Percentiles rank a stretch among this genome's conserved stretches.
Conservation (phyloP, 163 green algal species). For the Scenedesmus sp. region DNA sequence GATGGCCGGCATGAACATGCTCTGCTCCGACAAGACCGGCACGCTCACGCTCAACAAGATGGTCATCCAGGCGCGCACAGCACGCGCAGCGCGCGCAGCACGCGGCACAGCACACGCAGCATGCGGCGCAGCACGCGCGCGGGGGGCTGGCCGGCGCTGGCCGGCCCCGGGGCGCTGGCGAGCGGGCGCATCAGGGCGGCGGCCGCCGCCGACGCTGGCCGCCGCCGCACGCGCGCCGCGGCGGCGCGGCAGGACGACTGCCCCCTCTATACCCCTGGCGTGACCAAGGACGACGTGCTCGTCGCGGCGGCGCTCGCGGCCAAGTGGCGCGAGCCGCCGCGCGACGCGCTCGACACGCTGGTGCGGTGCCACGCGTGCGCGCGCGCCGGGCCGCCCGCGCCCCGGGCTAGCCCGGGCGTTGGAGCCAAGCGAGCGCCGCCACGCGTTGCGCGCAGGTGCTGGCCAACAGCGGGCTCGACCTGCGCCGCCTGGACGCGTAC, state of each 20-base stretch:
- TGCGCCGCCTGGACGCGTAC: conserved; percentile 61
- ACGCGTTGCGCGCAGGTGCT: conserved; percentile 66
- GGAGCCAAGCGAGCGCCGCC: too few species aligned
- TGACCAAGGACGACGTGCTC: conserved; percentile 63
- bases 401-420: too few species aligned
- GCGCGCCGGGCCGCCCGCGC: too few species aligned
- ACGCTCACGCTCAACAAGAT: conserved; percentile 94
- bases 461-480: conserved; percentile 49
- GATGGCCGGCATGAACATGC: conserved; percentile 93
- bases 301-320: conserved; percentile 72
- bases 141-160: too few species aligned
- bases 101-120: too few species aligned
- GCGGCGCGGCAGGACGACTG: conserved; percentile 76
- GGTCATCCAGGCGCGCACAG: conserved; percentile 82
- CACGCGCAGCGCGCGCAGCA: too few species aligned
- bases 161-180: too few species aligned
- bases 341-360: conserved; percentile 88
- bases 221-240: too few species aligned
- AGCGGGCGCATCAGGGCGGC: too few species aligned
- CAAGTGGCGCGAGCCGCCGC: conserved; percentile 88
- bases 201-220: too few species aligned
- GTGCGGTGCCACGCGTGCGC: conserved; percentile 61
- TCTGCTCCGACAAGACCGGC: conserved; percentile 91
- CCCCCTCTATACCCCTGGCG: conserved; percentile 59
- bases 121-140: too few species aligned